Base-by-base conservation (phyloP, 345 rosid species). In the Raphanus raphanistrum region DNA sequence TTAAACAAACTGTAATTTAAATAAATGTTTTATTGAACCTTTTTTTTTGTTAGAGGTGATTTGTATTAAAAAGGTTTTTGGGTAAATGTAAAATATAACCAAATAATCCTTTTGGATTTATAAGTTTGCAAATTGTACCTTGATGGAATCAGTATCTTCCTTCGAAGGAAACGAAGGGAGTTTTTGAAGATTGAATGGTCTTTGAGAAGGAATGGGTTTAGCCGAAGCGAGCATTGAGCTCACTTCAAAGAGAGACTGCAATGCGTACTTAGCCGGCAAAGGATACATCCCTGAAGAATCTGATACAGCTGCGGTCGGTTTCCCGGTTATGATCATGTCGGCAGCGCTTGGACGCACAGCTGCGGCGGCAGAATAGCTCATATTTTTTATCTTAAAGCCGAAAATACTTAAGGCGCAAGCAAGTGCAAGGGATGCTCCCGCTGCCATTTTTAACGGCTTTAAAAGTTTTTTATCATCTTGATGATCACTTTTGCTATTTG, bases 191-290 rank as follows among this genome's bases (percentile, higher is more conserved):
- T 63, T 81, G 61, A 69, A 74, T 54, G 68, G 10, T 36, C 15
- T 45, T 41, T 79, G 67, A 9, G 74, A 25, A 73, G 79, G 55
- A 8, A 25, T 55, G 9, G 80, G 79, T 71, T 80, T 71, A 50
- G 65, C 77, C 1, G 93, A 90, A 70, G 87, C 80, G 43, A 87
- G 76, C 75, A 28, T 33, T 31, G 82, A 80, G 38, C 84, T 78
- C 25, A 85, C 85, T 26, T 89, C 89, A 71, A 90, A 76, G 74
- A 90, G 83, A 15, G 93, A 90, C 45, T 73, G 50, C 1, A 90
- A 69, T n/a, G 91, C 91, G 4, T 48, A 52, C 66, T 80, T 85
- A 59, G 84, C 86, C 2, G 84, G 84, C 33, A 83, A 17, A 65
- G 85, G 83, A 55, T 70, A 13, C 43, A 60, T 75, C 28, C 36